Base-by-base conservation (phyloP, 2,329 filamentous ascomycete species). In the Pezicula radicicola region DNA sequence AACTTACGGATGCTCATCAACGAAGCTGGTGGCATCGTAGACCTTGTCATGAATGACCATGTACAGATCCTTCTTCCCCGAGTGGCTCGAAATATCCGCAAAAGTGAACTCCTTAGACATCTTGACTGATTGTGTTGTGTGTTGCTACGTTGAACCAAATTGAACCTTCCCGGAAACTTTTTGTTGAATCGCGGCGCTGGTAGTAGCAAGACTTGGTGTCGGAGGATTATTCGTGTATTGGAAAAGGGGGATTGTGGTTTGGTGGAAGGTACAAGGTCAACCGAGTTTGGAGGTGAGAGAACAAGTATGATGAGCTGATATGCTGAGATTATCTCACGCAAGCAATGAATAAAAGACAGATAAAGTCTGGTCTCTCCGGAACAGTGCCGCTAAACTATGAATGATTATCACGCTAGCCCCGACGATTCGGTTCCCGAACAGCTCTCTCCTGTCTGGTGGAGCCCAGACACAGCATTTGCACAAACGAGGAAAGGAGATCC, bases 41-140 rank as follows among this genome's bases (percentile, higher is more conserved):
- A 99, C 86, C 80, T 96, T 96, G 75, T 96, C 92, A 77, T 97
- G 90, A 66, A 99, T 84, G 59, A 97, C 87, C 66, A 97, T 71
- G 77, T 81, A 96, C 60, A 96, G 78, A 72, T 97, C 91, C 81
- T 91, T 96, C 85, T 97, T 97, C 74, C 82, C 85, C 77, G 87
- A 89, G 82, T 96, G 91, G 75, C 84, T 83, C 57, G 88, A 80
- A 74, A 96, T 83, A 73, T 96, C 89, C 67, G 87, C 78, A 75
- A 85, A 89, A 66, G 88, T 94, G 76, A 86, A 82, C 40, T 25
- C 40, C 40, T 42, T 21, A 3, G 40, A 42, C 40, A 42, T 42
- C 15, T 16, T 42, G 40, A 25, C n/a, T 25, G 40, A 42, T 42
- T 13, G 16, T 25, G 40, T 25, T 42, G 40, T 15, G 40, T 19